Percentiles rank a stretch among this genome's conserved stretches.
Evolutionary conservation across 2,329 filamentous ascomycete genomes (phyloP).

Genomic region (Apiospora arundinis): DNA sequence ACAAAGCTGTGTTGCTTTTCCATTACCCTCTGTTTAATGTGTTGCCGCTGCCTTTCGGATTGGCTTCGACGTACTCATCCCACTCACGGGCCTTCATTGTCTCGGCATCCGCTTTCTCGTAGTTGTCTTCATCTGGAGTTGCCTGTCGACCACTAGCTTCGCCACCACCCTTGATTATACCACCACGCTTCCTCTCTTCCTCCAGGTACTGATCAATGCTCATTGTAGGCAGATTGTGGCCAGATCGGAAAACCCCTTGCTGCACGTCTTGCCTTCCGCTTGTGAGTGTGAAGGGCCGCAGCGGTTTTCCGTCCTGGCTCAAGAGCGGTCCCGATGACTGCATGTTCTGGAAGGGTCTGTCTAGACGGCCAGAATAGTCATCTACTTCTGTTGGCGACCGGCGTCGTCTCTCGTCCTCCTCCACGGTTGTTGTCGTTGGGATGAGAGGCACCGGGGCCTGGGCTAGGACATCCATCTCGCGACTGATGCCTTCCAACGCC

Average conservation of each 20-base stretch:
- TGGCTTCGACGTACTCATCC: constrained; percentile 93
- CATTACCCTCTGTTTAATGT: constrained; percentile 76
- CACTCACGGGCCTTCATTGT: constrained; percentile 93
- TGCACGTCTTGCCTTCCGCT: constrained; percentile 77
- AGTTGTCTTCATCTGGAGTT: constrained; percentile 87
- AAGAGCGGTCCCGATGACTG: constrained; percentile 72
- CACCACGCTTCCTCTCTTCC: constrained; percentile 83
- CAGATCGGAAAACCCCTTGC: constrained; percentile 83
- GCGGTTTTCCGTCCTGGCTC: constrained; percentile 78
- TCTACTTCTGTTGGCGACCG: constrained; percentile 44
- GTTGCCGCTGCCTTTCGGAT: constrained; percentile 84
- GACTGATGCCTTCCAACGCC: constrained; percentile 82
- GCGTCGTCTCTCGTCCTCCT: constrained; percentile 52
- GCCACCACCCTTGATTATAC: constrained; percentile 90
- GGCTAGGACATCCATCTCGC: constrained; percentile 83
- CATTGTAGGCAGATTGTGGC: constrained; percentile 97
- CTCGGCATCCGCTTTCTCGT: constrained; percentile 85
- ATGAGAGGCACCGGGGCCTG: constrained; percentile 66
- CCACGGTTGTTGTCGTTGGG: constrained; percentile 51
- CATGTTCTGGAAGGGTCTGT: constrained; percentile 64
- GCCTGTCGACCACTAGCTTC: constrained; percentile 71
- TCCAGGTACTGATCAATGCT: constrained; percentile 97
- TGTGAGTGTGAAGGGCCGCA: constrained; percentile 89
- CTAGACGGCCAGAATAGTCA: constrained; percentile 76
- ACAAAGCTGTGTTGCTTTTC: not conserved